These are phyloP conservation scores for Durusdinium trenchii DNA, from an alignment of 73 alveolate species.

Conservation along the genomic window DNA sequence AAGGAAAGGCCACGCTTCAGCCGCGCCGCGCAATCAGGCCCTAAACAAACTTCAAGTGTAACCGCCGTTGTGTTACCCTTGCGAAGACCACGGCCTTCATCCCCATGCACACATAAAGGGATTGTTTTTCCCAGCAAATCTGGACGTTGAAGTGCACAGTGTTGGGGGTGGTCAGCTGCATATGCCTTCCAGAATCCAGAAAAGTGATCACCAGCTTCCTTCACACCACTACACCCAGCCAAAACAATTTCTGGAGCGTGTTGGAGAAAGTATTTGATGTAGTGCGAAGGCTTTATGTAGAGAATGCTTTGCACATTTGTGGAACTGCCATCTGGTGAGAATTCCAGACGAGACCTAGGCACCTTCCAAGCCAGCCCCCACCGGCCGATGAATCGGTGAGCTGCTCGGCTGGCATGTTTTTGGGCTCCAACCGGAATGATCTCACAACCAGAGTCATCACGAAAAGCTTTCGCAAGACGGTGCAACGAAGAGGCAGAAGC, in stretches of 20 bases:
- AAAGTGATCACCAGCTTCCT: background rate
- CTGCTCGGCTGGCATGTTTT: background rate
- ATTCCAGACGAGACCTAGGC: background rate
- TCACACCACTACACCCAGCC: background rate
- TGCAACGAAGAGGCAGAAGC: background rate
- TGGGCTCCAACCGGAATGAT: background rate
- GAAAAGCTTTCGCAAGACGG: background rate
- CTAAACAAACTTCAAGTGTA: no score
- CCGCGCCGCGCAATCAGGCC: no score
- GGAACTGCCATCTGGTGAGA: background rate
- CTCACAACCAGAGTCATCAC: background rate
- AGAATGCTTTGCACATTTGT: background rate
- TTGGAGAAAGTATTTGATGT: background rate
- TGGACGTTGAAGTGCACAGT: background rate
- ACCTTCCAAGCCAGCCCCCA: conserved; percentile 40
- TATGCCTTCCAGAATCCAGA: background rate
- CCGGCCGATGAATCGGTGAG: background rate
- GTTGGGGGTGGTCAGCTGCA: background rate
- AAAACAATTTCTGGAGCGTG: conserved; percentile 3
- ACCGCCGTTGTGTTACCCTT: background rate
- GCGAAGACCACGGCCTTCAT: background rate
- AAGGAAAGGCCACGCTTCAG: no score
- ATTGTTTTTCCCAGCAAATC: background rate
- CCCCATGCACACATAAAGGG: background rate
- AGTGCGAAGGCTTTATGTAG: background rate